Conservation (phyloP, 2,329 filamentous ascomycete genomes). For the Bertia moriformis region DNA sequence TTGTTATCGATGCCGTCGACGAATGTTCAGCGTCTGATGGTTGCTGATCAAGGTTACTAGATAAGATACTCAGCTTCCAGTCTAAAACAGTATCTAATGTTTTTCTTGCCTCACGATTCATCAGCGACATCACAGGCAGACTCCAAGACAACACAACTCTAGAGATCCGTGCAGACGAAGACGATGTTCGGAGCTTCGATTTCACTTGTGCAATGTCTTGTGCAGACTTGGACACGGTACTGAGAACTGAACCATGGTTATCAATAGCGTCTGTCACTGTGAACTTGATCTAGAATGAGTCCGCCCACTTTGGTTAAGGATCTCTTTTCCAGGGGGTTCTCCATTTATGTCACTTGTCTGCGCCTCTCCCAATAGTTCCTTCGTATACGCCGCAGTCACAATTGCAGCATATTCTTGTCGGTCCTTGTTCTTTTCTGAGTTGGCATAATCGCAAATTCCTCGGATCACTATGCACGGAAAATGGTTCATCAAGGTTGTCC, state of each 20-base stretch:
- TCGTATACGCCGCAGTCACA: slow-evolving; percentile 7
- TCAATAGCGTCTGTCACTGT: no score
- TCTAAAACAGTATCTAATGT: slow-evolving; percentile 6
- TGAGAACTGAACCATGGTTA: no score
- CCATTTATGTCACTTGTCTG: slow-evolving; percentile 1
- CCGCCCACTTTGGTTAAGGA: no score
- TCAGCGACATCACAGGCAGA: slow-evolving; percentile 7
- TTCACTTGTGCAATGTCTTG: no score
- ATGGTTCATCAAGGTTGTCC: slow-evolving; percentile 8
- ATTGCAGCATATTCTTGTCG: slow-evolving; percentile 10
- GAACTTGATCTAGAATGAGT: no score
- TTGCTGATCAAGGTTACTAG: slow-evolving; percentile 4
- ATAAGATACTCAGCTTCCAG: slow-evolving; percentile 6
- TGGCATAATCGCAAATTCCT: slow-evolving; percentile 12
- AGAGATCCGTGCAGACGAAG: slow-evolving; percentile 16
- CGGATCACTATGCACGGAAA: slow-evolving; percentile 11
- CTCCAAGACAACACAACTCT: slow-evolving; percentile 5
- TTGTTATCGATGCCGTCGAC: slow-evolving; percentile 1
- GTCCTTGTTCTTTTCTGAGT: slow-evolving; percentile 10
- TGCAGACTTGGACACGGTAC: no score
- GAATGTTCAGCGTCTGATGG: slow-evolving; percentile 2
- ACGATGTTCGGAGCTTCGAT: no score
- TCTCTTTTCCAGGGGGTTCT: slow-evolving; percentile 1
- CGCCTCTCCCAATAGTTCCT: slow-evolving; percentile 5
- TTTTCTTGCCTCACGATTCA: slow-evolving; percentile 15